Conservation (phyloP, 805 yeast genomes). For the Ogataea zsoltii region DNA sequence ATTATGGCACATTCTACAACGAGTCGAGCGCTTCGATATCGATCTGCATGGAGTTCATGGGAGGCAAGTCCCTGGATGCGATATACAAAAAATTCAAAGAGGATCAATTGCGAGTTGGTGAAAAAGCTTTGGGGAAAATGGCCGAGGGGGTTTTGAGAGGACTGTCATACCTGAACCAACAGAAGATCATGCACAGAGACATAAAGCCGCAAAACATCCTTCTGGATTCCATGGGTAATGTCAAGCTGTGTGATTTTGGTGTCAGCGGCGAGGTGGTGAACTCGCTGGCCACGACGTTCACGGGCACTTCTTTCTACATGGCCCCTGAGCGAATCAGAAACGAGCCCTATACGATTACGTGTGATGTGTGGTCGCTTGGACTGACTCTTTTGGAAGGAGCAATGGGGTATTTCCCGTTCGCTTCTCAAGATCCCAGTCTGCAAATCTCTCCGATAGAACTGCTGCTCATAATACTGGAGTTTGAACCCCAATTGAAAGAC, state of each 20-base stretch:
- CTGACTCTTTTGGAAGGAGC: slow-evolving; percentile 92
- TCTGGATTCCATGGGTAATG: slow-evolving; percentile 72
- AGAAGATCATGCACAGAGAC: slow-evolving; percentile 89
- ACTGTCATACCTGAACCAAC: slow-evolving; percentile 81
- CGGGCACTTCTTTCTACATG: slow-evolving; percentile 98
- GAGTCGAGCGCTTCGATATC: slow-evolving; percentile 78
- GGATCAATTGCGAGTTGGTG: slow-evolving; percentile 86
- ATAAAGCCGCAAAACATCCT: slow-evolving; percentile 94
- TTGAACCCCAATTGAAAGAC: slow-evolving; percentile 77
- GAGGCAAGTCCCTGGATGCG: slow-evolving; percentile 87
- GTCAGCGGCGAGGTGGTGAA: slow-evolving; percentile 97
- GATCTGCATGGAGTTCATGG: slow-evolving; percentile 97
- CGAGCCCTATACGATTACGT: slow-evolving; percentile 90
- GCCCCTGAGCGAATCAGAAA: slow-evolving; percentile 98
- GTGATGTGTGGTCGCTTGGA: slow-evolving; percentile 97
- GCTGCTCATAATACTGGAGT: slow-evolving; percentile 74
- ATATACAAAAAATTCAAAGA: slow-evolving; percentile 75
- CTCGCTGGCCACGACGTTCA: slow-evolving; percentile 92
- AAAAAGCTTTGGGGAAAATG: slow-evolving; percentile 86
- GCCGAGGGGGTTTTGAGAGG: slow-evolving; percentile 87
- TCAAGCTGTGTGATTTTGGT: slow-evolving; percentile 95
- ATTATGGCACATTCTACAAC: slow-evolving; percentile 88
- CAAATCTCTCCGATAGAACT: slow-evolving; percentile 83
- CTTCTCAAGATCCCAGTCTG: slow-evolving; percentile 33
- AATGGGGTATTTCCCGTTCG: slow-evolving; percentile 84